Percentiles rank a stretch among this genome's conserved stretches.
phyloP scores from a whole-genome alignment of 192 early-diverging fungal species.

The Linnemannia hyalina region DNA sequence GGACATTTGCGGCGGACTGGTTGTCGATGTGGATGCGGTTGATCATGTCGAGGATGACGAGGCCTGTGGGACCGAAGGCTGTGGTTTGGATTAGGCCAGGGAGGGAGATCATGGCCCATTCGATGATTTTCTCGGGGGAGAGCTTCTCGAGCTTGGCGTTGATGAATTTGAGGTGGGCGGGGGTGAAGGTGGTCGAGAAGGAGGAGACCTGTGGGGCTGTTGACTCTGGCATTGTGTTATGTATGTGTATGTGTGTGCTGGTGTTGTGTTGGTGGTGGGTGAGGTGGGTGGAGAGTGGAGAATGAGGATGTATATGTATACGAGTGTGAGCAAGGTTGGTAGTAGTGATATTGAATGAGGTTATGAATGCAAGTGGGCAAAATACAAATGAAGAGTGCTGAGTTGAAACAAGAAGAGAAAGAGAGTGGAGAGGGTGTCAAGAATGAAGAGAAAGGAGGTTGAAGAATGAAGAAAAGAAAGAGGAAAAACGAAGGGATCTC shows the following conservation, averaged over 20 bases:
- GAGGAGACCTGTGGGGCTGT: slow-evolving; percentile 16
- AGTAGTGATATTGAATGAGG: slow-evolving; percentile 2
- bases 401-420: not conserved
- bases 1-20: slow-evolving; percentile 52
- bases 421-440: not conserved
- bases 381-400: not conserved
- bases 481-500: not conserved
- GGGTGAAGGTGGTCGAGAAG: slow-evolving; percentile 57
- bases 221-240: slow-evolving; percentile 45
- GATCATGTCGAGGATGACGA: slow-evolving; percentile 90
- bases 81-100: slow-evolving; percentile 92
- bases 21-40: slow-evolving; percentile 73
- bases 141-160: slow-evolving; percentile 80
- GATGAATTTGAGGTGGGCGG: slow-evolving; percentile 76
- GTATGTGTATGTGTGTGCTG: not conserved
- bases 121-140: slow-evolving; percentile 82
- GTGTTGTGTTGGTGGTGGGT: not conserved
- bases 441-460: not conserved
- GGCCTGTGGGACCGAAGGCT: slow-evolving; percentile 93
- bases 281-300: too few species aligned
- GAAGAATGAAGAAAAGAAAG: not conserved
- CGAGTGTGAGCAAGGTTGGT: not conserved
- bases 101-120: slow-evolving; percentile 89
- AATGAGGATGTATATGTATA: too few species aligned
- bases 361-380: not conserved